These are phyloP conservation scores for Grosmannia huntii DNA, from an alignment of 2,329 filamentous ascomycete species.

Conservation along the genomic window DNA sequence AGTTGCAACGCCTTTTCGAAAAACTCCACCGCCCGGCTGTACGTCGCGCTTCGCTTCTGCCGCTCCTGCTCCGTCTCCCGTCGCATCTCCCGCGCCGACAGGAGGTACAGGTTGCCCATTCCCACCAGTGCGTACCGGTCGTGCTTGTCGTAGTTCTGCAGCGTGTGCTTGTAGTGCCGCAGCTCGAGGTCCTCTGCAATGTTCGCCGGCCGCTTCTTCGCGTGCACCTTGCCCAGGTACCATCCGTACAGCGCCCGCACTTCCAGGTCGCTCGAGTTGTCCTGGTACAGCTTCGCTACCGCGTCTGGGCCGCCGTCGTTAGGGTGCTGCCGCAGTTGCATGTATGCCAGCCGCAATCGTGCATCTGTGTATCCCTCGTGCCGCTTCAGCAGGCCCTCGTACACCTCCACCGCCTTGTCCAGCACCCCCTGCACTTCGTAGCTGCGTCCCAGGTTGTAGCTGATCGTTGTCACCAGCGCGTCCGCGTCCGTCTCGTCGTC, in stretches of 20 bases:
- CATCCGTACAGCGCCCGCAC: slow-evolving; percentile 89
- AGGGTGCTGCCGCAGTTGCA: slow-evolving; percentile 68
- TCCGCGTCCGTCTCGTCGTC: slow-evolving; percentile 63
- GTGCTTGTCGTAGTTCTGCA: slow-evolving; percentile 92
- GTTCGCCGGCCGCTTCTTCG: slow-evolving; percentile 69
- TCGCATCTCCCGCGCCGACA: slow-evolving; percentile 86
- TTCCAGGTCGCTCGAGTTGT: slow-evolving; percentile 74
- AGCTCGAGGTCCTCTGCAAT: slow-evolving; percentile 84
- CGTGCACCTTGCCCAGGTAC: slow-evolving; percentile 72
- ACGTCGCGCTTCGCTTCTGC: slow-evolving; percentile 76
- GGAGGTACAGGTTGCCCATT: slow-evolving; percentile 89
- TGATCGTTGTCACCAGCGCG: slow-evolving; percentile 87
- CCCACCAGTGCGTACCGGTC: slow-evolving; percentile 92
- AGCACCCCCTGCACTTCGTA: slow-evolving; percentile 75
- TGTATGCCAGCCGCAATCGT: slow-evolving; percentile 76
- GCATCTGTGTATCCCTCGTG: slow-evolving; percentile 92
- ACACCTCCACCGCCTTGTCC: slow-evolving; percentile 77
- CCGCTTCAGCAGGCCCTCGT: slow-evolving; percentile 70
- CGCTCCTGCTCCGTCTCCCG: slow-evolving; percentile 81
- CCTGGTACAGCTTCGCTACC: slow-evolving; percentile 74
- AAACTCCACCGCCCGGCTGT: slow-evolving; percentile 90
- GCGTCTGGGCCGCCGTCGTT: slow-evolving; percentile 78
- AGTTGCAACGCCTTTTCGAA: slow-evolving; percentile 94
- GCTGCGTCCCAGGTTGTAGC: slow-evolving; percentile 87
- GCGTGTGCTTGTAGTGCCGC: slow-evolving; percentile 88